A percentile compares a stretch with the other conserved stretches of the same genome.
These are phyloP conservation scores for Fusarium sp. DNA, from an alignment of 2,329 filamentous ascomycete genomes.

Conservation along the genomic window DNA sequence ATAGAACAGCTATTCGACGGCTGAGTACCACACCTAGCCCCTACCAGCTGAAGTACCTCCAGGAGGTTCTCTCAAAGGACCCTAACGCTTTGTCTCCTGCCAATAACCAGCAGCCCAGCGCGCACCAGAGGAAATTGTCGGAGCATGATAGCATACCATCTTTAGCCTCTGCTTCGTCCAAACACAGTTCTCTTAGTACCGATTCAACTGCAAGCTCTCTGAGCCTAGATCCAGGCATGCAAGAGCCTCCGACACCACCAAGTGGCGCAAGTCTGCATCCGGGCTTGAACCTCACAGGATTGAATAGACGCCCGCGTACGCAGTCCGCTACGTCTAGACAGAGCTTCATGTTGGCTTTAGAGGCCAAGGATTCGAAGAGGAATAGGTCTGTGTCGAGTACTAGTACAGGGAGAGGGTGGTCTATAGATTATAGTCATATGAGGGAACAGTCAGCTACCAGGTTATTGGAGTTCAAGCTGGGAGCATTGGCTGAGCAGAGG, in stretches of 20 bases:
- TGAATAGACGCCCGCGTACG: slow-evolving; percentile 15
- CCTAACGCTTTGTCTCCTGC: background rate
- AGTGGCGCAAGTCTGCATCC: slow-evolving; percentile 3
- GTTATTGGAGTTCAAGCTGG: slow-evolving; percentile 33
- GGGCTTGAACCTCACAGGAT: background rate
- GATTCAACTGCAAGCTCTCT: background rate
- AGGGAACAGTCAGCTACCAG: slow-evolving; percentile 23
- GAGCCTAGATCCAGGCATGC: background rate
- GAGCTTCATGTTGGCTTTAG: background rate
- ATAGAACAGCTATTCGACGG: slow-evolving; percentile 27
- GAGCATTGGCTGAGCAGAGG: slow-evolving; percentile 22
- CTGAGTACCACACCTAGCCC: slow-evolving; percentile 25
- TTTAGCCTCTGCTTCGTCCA: background rate
- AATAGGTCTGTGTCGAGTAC: slow-evolving; percentile 10
- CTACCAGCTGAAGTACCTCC: slow-evolving; percentile 10
- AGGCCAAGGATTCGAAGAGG: background rate
- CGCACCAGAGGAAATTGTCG: background rate
- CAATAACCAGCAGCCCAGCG: background rate
- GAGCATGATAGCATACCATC: background rate
- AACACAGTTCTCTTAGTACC: background rate
- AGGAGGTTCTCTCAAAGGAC: background rate
- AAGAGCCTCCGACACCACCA: background rate
- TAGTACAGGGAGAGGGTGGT: slow-evolving; percentile 9
- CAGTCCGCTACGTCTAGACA: slow-evolving; percentile 1
- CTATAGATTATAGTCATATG: background rate